Evolutionary conservation across 2,329 filamentous ascomycete species (phyloP).

Genomic region (Arthroderma uncinatum): DNA sequence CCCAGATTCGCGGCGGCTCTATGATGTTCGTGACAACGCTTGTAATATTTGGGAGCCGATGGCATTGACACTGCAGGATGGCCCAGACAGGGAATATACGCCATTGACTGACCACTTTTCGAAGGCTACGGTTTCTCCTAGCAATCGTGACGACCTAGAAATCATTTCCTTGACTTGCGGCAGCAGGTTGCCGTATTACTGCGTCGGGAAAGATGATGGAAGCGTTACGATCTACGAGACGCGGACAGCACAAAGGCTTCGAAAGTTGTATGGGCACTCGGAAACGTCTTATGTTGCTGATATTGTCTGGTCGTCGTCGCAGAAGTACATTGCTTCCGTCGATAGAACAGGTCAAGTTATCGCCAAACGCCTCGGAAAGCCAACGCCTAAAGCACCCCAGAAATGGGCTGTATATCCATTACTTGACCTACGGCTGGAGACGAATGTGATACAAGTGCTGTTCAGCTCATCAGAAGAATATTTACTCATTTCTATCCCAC

Average conservation of each 20-base stretch:
- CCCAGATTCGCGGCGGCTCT: slow-evolving; percentile 20
- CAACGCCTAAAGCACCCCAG: background rate
- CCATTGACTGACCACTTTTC: background rate
- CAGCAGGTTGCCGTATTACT: slow-evolving; percentile 12
- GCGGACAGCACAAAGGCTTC: slow-evolving; percentile 1
- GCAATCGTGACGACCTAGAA: background rate
- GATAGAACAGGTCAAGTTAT: slow-evolving; percentile 10
- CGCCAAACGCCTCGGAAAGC: slow-evolving; percentile 7
- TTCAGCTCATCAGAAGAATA: slow-evolving; percentile 8
- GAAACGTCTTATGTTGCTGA: background rate
- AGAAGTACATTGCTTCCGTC: slow-evolving; percentile 13
- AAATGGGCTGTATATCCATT: slow-evolving; percentile 10
- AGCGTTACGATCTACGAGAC: slow-evolving; percentile 15
- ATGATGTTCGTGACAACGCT: slow-evolving; percentile 19
- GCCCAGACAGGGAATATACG: slow-evolving; percentile 10
- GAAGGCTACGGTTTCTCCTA: background rate
- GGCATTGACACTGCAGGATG: slow-evolving; percentile 16
- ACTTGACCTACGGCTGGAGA: slow-evolving; percentile 7
- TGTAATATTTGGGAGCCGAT: slow-evolving; percentile 25
- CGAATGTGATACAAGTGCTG: slow-evolving; percentile 6
- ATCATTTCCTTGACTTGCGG: slow-evolving; percentile 5
- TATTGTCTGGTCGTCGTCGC: slow-evolving; percentile 10
- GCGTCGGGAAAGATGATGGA: slow-evolving; percentile 19
- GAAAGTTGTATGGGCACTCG: slow-evolving; percentile 8
- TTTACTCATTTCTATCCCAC: slow-evolving; percentile 7